Conservation (phyloP, 495 filamentous ascomycete genomes). For the Penicillium cinerascens region DNA sequence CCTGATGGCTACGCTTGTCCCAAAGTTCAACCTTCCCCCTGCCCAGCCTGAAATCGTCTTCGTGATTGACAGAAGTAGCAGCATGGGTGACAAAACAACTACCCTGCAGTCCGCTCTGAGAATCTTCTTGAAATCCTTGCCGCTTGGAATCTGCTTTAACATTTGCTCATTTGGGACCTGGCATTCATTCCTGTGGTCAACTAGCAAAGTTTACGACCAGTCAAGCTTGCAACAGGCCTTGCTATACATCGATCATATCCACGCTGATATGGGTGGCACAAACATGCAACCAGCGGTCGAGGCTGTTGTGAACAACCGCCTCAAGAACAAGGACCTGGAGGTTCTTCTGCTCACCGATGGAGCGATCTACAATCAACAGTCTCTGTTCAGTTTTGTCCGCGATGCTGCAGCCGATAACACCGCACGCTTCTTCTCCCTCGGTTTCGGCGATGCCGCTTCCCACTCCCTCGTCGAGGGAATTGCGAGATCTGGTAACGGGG, state of each 20-base stretch:
- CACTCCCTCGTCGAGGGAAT: slow-evolving; percentile 66
- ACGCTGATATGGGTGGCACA: slow-evolving; percentile 62
- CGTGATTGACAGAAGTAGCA: slow-evolving; percentile 64
- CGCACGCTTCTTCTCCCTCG: slow-evolving; percentile 63
- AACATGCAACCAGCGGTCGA: slow-evolving; percentile 56
- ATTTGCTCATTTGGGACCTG: slow-evolving; percentile 65
- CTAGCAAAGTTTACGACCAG: slow-evolving; percentile 53
- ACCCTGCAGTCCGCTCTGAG: slow-evolving; percentile 56
- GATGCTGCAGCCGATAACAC: slow-evolving; percentile 37
- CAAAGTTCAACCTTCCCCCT: slow-evolving; percentile 56
- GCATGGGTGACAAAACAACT: slow-evolving; percentile 57
- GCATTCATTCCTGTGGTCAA: slow-evolving; percentile 55
- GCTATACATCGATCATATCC: slow-evolving; percentile 44
- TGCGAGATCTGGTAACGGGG: slow-evolving; percentile 63
- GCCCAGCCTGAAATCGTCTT: slow-evolving; percentile 64
- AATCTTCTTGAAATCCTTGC: slow-evolving; percentile 69
- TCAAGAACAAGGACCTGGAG: slow-evolving; percentile 53
- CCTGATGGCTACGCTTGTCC: slow-evolving; percentile 64
- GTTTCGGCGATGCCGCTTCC: slow-evolving; percentile 59
- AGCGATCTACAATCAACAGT: slow-evolving; percentile 57
- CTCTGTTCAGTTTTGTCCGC: slow-evolving; percentile 51
- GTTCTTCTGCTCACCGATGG: slow-evolving; percentile 70
- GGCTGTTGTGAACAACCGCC: slow-evolving; percentile 48
- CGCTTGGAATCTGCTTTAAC: slow-evolving; percentile 66
- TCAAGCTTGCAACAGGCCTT: slow-evolving; percentile 50